phyloP scores from a whole-genome alignment of 2,329 filamentous ascomycete genomes.

The Neonectria punicea region DNA sequence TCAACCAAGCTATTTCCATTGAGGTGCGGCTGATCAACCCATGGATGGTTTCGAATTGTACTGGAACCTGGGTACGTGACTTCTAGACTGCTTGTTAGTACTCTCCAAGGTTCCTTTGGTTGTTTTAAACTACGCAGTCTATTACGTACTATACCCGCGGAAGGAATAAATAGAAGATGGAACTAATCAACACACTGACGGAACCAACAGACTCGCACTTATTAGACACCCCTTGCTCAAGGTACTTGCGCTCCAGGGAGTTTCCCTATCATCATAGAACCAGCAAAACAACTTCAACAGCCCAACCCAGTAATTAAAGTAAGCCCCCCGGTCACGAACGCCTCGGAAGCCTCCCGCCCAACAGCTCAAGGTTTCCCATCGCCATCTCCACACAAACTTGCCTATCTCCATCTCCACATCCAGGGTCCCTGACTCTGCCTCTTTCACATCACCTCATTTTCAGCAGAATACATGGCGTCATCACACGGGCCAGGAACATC shows the following conservation, averaged over 20 bases:
- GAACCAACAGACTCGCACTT: background rate
- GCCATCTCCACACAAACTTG: conserved; percentile 17
- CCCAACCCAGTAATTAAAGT: background rate
- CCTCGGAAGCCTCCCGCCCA: conserved; percentile 38
- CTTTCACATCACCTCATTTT: conserved; percentile 24
- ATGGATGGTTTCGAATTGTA: background rate
- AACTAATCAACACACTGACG: background rate
- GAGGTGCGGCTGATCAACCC: background rate
- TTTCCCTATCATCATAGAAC: too few relatives aligned
- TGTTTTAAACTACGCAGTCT: background rate
- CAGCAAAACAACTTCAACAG: background rate
- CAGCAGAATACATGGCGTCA: conserved; percentile 6
- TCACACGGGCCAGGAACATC: conserved; percentile 4
- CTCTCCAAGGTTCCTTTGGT: too few relatives aligned
- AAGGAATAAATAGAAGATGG: background rate
- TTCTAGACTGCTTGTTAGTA: too few relatives aligned
- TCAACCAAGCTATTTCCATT: background rate
- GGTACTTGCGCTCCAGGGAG: too few relatives aligned
- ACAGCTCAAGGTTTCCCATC: background rate
- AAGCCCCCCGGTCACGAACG: conserved; percentile 33
- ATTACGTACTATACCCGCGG: background rate
- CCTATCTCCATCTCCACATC: conserved; percentile 13
- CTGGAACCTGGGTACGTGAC: too few relatives aligned
- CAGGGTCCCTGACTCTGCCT: conserved; percentile 6
- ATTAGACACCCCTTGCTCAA: too few relatives aligned